These are phyloP conservation scores for Cochlearia excelsa DNA, from an alignment of 345 rosid species.

Conservation along the genomic window DNA sequence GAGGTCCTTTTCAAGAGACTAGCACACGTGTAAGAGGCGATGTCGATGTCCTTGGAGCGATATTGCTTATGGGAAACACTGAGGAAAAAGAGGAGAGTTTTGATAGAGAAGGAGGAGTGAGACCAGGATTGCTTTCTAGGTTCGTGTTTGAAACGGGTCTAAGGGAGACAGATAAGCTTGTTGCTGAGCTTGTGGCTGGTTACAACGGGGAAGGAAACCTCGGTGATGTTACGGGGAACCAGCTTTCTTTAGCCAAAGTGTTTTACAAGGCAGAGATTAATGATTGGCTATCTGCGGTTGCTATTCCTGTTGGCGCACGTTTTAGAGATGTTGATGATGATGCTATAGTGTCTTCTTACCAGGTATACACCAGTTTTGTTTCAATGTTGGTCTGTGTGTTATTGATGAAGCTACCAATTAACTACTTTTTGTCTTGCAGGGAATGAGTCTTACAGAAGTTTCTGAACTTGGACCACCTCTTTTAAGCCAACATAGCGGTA, in stretches of 20 bases:
- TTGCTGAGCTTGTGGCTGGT: constrained; percentile 58
- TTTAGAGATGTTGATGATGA: constrained; percentile 61
- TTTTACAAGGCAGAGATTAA: constrained; percentile 53
- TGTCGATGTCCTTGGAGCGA: constrained; percentile 65
- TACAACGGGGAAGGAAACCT: constrained; percentile 37
- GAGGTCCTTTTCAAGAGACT: constrained; percentile 62
- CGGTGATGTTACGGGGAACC: constrained; percentile 38
- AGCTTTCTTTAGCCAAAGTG: constrained; percentile 66
- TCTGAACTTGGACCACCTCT: constrained; percentile 68
- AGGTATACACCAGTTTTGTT: constrained; percentile 42
- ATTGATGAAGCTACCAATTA: constrained; percentile 8
- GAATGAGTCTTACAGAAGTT: constrained; percentile 54
- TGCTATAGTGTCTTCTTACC: constrained; percentile 37
- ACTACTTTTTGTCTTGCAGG: constrained; percentile 39
- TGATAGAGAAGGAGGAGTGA: constrained; percentile 55
- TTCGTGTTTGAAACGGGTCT: constrained; percentile 62
- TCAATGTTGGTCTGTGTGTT: not conserved
- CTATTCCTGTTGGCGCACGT: constrained; percentile 75
- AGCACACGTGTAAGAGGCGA: constrained; percentile 66
- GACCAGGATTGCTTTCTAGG: constrained; percentile 61
- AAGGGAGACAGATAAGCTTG: constrained; percentile 53
- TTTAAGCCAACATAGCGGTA: constrained; percentile 53
- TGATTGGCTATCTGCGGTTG: constrained; percentile 69
- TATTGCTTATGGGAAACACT: constrained; percentile 47
- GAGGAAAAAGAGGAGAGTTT: constrained; percentile 38